Base-by-base conservation (phyloP, 495 filamentous ascomycete genomes). In the Rhizodiscina lignyota region DNA sequence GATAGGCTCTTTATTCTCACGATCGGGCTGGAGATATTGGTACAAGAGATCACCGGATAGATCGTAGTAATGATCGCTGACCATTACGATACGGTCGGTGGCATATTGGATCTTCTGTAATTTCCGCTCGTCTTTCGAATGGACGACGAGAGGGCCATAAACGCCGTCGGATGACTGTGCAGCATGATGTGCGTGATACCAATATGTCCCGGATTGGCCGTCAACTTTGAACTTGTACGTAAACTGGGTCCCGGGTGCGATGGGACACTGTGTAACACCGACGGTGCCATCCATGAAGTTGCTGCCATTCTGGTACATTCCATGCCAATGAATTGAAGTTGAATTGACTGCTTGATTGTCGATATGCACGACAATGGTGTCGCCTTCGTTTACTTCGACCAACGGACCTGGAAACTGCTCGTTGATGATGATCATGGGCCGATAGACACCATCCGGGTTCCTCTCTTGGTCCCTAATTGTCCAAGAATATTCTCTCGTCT, bases 61-160 rank as follows among this genome's bases (percentile, higher is more conserved):
- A 36, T 70, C 63, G 38, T 75, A 68, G 40, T 72, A 75, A 46
- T 69, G 66, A 38, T 76, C 71, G 22, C 65, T 61, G 12, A 76
- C 53, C 47, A 72, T 54, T 4, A 75, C 48, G 6, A 74, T 54
- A 5, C 63, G 58, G 45, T 75, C 70, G 3, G 58, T 56, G 18
- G 45, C 53, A 49, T 71, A 68, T 22, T 56, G 44, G 19, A 63
- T 43, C 6, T 49, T 47, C 21, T 59, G 54, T 6, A 47, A 30
- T 32, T 59, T 45, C 37, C 51, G 55, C 43, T 69, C 62, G 13
- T 57, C 42, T 30, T 47, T 53, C 73, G n/a, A n/a, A n/a, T n/a
- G 70, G 24, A 75, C 55, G 30, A 73, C 53, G 11, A 74, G 41
- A 4, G 68, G 70, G 0, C 71, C 70, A 45, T 66, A 62, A 10